These are phyloP conservation scores for Orbilia quercus DNA, from an alignment of 2,329 filamentous ascomycete species.

Conservation along the genomic window DNA sequence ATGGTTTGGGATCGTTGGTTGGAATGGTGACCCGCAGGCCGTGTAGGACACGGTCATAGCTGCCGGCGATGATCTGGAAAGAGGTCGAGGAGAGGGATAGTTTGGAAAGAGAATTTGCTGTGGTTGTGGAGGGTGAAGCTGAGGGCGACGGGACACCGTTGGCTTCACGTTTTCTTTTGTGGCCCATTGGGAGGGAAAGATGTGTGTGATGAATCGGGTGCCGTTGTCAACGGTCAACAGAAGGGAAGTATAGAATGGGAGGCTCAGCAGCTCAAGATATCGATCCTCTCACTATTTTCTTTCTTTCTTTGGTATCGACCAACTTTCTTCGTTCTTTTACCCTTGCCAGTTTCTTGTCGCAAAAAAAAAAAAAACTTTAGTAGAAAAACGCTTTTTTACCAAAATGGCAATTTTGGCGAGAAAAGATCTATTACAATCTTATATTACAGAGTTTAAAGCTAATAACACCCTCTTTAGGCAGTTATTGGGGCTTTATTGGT, in stretches of 20 bases:
- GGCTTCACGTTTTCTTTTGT: constrained; percentile 43
- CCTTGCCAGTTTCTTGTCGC: constrained; percentile 1
- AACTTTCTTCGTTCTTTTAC: background rate
- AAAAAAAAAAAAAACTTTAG: constrained; percentile 18
- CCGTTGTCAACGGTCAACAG: too few species aligned
- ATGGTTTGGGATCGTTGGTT: constrained; percentile 5
- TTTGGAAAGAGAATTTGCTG: constrained; percentile 30
- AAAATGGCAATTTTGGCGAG: constrained; percentile 8
- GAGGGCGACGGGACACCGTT: constrained; percentile 1
- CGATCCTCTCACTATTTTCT: background rate
- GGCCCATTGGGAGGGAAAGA: constrained; percentile 32
- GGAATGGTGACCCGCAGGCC: constrained; percentile 68
- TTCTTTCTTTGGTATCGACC: background rate
- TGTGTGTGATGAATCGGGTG: too few species aligned
- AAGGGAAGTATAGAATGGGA: too few species aligned
- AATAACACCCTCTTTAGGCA: constrained; percentile 7
- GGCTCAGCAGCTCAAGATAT: too few species aligned
- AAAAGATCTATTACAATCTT: constrained; percentile 22
- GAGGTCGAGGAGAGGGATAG: constrained; percentile 64
- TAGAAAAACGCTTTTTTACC: constrained; percentile 10
- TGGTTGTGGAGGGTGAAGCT: constrained; percentile 3
- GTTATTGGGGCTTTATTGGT: constrained; percentile 1
- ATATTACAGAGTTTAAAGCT: constrained; percentile 13
- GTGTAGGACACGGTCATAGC: constrained; percentile 92
- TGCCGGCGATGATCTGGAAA: constrained; percentile 91